phyloP scores from a whole-genome alignment of 345 rosid species.

The Aquilaria yunnanensis region DNA sequence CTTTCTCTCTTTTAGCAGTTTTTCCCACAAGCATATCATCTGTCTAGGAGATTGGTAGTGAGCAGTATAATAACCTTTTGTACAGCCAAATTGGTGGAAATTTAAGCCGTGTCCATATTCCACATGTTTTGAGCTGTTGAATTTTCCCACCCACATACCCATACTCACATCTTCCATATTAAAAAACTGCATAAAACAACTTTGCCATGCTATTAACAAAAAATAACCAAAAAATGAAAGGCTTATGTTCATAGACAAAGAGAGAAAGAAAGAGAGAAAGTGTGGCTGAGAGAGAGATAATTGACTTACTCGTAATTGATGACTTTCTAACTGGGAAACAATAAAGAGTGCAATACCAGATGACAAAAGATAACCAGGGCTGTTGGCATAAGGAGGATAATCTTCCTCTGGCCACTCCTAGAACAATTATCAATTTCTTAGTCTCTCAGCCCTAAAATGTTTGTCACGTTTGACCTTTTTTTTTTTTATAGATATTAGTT shows the following conservation, averaged over 20 bases:
- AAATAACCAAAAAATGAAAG: not conserved
- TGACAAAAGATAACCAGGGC: conserved; percentile 81
- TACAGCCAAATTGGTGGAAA: conserved; percentile 86
- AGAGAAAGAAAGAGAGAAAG: not conserved
- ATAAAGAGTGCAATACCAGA: conserved; percentile 60
- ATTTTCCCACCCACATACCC: conserved; percentile 96
- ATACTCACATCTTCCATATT: conserved; percentile 98
- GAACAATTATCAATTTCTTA: conserved; percentile 8
- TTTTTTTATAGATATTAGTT: too few species aligned
- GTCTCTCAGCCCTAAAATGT: too few species aligned
- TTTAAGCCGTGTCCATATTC: conserved; percentile 62
- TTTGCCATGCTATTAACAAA: not conserved
- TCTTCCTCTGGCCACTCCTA: conserved; percentile 97
- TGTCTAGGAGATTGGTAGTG: conserved; percentile 92
- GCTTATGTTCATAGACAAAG: not conserved
- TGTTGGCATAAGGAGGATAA: conserved; percentile 90
- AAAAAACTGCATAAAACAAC: conserved; percentile 47
- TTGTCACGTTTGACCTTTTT: too few species aligned
- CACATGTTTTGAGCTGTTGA: conserved; percentile 58
- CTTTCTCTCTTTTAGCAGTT: conserved; percentile 38
- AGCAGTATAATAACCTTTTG: conserved; percentile 65
- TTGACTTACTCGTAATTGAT: conserved; percentile 51
- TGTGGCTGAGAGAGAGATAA: not conserved
- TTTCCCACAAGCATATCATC: conserved; percentile 82
- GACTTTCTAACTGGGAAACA: conserved; percentile 67